Percentiles rank a stretch among this genome's conserved stretches.
These are phyloP conservation scores for Trichoderma pleuroti DNA, from an alignment of 2,329 filamentous ascomycete species.

Conservation along the genomic window DNA sequence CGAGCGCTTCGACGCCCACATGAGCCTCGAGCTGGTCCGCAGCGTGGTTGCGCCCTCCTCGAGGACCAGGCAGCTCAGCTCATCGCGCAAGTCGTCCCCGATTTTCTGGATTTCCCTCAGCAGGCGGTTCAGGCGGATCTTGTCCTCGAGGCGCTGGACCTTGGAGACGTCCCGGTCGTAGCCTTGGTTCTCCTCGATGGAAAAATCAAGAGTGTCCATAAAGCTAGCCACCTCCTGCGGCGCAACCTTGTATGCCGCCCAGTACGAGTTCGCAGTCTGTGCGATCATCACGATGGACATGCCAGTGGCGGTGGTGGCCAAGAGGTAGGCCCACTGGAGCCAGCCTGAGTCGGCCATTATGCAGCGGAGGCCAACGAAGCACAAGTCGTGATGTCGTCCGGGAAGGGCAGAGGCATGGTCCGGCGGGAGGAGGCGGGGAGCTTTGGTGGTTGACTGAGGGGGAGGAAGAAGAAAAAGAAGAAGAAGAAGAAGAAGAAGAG, in stretches of 20 bases:
- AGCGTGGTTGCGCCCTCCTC: constrained; percentile 42
- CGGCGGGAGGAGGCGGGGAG: background rate
- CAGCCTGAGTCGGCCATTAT: constrained; percentile 50
- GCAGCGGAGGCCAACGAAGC: constrained; percentile 27
- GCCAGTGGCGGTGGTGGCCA: constrained; percentile 55
- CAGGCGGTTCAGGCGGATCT: constrained; percentile 55
- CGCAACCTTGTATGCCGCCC: constrained; percentile 54
- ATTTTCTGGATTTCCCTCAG: constrained; percentile 60
- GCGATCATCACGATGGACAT: constrained; percentile 53
- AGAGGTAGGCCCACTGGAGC: constrained; percentile 55
- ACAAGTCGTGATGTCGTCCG: constrained; percentile 21
- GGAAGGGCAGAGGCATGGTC: constrained; percentile 9
- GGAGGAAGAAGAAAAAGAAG: background rate
- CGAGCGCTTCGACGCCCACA: constrained; percentile 56
- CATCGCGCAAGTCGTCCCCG: constrained; percentile 59
- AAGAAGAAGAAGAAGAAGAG: background rate
- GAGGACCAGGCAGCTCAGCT: constrained; percentile 51
- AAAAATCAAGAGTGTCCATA: constrained; percentile 59
- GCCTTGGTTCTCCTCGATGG: constrained; percentile 60
- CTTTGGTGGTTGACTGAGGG: background rate
- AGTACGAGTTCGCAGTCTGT: constrained; percentile 51
- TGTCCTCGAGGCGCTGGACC: constrained; percentile 58
- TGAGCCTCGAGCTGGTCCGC: constrained; percentile 47
- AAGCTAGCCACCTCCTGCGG: constrained; percentile 57
- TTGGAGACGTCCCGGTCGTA: constrained; percentile 59